phyloP scores from a whole-genome alignment of 1,284 basidiomycete genomes.

The Dichomitus squalens region DNA sequence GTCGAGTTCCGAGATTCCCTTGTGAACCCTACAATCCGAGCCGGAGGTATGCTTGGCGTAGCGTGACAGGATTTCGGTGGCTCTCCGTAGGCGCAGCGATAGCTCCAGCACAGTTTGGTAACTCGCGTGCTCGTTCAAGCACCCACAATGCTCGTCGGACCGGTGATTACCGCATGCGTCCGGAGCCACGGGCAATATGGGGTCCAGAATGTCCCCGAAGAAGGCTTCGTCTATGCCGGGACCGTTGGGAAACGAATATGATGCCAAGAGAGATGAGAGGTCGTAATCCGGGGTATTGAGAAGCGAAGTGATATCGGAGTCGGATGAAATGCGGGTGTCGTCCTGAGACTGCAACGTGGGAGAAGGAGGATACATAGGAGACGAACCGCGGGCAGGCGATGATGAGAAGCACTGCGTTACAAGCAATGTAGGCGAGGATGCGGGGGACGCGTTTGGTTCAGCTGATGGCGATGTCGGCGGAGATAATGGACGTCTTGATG shows the following conservation, averaged over 20 bases:
- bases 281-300: slow-evolving; percentile 27
- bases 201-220: slow-evolving; percentile 30
- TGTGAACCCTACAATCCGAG: slow-evolving; percentile 51
- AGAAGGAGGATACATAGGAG: slow-evolving; percentile 22
- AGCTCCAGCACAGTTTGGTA: slow-evolving; percentile 63
- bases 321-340: slow-evolving; percentile 11
- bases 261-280: slow-evolving; percentile 28
- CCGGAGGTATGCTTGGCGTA: slow-evolving; percentile 51
- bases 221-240: slow-evolving; percentile 23
- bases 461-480: slow-evolving; percentile 9
- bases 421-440: slow-evolving; percentile 7
- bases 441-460: slow-evolving; percentile 2
- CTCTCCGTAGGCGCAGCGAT: slow-evolving; percentile 60
- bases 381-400: slow-evolving; percentile 19
- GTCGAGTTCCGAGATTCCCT: slow-evolving; percentile 58
- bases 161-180: slow-evolving; percentile 13
- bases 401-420: slow-evolving; percentile 10
- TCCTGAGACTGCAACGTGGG: slow-evolving; percentile 19
- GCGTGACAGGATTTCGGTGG: slow-evolving; percentile 54
- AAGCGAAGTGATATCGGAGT: slow-evolving; percentile 10
- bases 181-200: slow-evolving; percentile 24
- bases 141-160: slow-evolving; percentile 51
- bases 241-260: slow-evolving; percentile 22
- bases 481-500: slow-evolving; percentile 2
- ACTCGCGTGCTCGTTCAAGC: slow-evolving; percentile 52